phyloP scores from a whole-genome alignment of 1,139 yeast species.

The Suhomyces chickasaworum region DNA sequence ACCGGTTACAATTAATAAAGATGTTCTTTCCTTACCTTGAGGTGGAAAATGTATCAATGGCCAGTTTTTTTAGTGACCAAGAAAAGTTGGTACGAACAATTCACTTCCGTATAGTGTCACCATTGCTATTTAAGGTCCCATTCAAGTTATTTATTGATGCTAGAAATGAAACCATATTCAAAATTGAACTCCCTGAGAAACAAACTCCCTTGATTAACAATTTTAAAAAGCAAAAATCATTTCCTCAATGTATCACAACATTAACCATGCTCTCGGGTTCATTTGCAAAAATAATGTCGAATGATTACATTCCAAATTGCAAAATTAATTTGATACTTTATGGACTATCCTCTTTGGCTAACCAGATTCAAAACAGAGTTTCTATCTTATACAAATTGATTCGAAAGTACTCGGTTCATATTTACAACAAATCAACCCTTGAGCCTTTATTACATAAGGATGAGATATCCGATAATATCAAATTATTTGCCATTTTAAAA shows the following conservation, averaged over 20 bases:
- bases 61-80: conserved; percentile 15
- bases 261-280: conserved; percentile 27
- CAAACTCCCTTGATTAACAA: background rate
- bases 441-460: conserved; percentile 12
- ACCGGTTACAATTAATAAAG: conserved; percentile 30
- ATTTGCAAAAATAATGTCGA: conserved; percentile 20
- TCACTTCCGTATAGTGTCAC: conserved; percentile 25
- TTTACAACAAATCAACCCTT: conserved; percentile 11
- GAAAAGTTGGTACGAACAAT: conserved; percentile 22
- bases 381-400: conserved; percentile 25
- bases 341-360: conserved; percentile 36
- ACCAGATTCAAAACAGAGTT: conserved; percentile 26
- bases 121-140: conserved; percentile 27
- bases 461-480: conserved; percentile 21
- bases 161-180: conserved; percentile 21
- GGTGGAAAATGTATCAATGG: conserved; percentile 22
- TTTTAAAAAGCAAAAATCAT: conserved; percentile 1
- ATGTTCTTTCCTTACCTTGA: conserved; percentile 33
- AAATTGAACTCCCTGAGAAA: conserved; percentile 13
- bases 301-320: conserved; percentile 29
- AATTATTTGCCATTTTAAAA: conserved; percentile 24
- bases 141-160: conserved; percentile 23
- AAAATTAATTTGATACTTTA: conserved; percentile 34
- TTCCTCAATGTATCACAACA: conserved; percentile 12
- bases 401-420: conserved; percentile 18